Evolutionary conservation across 208 protist species (phyloP), one percentile per base, ranked within the genome.

Genomic region (Lotmaria passim): DNA sequence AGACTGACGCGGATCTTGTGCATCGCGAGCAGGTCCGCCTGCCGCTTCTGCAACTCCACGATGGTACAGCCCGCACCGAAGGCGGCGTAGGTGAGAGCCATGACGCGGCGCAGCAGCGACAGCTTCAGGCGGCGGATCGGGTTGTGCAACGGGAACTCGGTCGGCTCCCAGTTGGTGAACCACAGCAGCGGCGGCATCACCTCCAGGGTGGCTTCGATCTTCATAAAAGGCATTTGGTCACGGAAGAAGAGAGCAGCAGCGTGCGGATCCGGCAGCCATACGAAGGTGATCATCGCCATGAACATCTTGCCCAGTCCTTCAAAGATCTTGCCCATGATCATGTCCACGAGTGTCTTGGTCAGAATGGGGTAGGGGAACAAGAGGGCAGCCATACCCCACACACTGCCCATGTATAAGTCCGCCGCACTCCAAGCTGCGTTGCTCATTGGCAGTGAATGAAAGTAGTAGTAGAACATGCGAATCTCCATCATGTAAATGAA

Each of bases 101-200:
- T 69, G 46, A 84, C 47, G 26, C 79, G 67, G 7, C 74, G 67
- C 30, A 84, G 58, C n/a, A 84, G 70, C 10, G 79, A 76, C 24
- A 84, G 66, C 70, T 84, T 84, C 55, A 84, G n/a, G 2, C 71
- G 65, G 14, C 79, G 73, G 30, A 84, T 75, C 19, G 75, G 75
- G 52, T 84, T 84, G 38, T 74, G 73, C 34, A 79, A 33, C 12
- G 64, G 30, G 57, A 81, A 84, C 66, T 84, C 70, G 7, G 31
- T 14, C 41, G 79, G 79, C 69, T 84, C 79, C 79, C 79, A 80
- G 61, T 78, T 80, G 3, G 64, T 30, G 41, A 80, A 80, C 79
- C 79, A 84, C 65, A 84, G 60, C 53, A 84, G 61, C 10, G 73
- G 62, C 33, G 73, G 73, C 60, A 79, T 61, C 50, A 75, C 36